Evolutionary conservation across 306 rosid species (phyloP), one percentile per base, ranked within the genome.

Genomic region (Amphicarpaea edgeworthii): DNA sequence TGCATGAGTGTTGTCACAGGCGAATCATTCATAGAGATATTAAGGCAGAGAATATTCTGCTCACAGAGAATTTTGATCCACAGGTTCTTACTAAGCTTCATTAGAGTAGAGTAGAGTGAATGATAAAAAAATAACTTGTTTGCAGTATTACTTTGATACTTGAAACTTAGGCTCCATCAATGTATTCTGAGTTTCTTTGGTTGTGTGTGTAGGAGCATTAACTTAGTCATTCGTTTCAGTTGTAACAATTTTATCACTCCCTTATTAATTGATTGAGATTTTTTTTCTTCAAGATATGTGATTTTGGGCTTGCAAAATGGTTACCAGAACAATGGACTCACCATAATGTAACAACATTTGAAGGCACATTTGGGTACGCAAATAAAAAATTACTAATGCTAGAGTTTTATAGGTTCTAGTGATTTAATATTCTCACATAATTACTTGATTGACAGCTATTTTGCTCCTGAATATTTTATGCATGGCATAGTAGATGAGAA

Each of bases 271-370:
- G 60, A 58, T 53, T 43, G 66, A 7, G 9, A 34, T 80, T 70
- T 68, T 54, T 37, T 80, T 70, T 68, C 49, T 37, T 73, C 54
- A 86, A 95, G 99, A 95, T 95, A 68, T 95, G 97, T 81, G 99
- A 95, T 82, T 95, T 95, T 72, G 99, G 99, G 76, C 92, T 95
- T 62, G 96, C 99, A 45, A 95, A 89, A 75, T 95, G 99, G 99
- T 86, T 95, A 20, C 99, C 99, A 23, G 83, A 88, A 68, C 90
- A 92, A 16, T 83, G 87, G 88, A 85, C 92, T 86, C 99, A 95
- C 85, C 87, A 85, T 78, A 92, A 83, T 53, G 93, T 89, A 64
- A 69, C 93, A 15, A 89, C 82, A 79, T 90, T 91, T 55, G 97
- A 90, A 79, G 99, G 99, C 86, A 95, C 99, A 34, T 95, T 95